phyloP scores from a whole-genome alignment of 495 filamentous ascomycete genomes.

The Aspergillus saccharolyticus region DNA sequence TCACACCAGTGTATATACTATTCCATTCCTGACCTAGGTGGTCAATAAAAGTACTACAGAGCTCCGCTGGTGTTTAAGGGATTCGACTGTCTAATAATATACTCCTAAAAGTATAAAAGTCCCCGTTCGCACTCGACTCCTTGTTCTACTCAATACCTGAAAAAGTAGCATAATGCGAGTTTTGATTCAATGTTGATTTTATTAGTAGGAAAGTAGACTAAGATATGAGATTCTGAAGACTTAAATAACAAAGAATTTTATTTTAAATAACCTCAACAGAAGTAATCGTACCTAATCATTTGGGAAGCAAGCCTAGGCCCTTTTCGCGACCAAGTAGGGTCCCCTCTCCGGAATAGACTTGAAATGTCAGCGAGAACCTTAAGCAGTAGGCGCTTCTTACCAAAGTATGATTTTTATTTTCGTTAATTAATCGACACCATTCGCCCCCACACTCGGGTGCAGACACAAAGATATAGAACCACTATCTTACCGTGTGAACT shows the following conservation, averaged over 20 bases:
- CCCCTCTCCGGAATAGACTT: not conserved
- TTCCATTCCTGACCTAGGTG: not conserved
- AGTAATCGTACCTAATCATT: not conserved
- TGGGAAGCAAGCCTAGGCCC: not conserved
- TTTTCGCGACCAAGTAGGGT: not conserved
- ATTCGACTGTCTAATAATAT: not conserved
- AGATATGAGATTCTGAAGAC: not conserved
- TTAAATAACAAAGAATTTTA: not conserved
- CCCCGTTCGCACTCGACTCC: not conserved
- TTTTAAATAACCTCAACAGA: not conserved
- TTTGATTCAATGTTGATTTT: not conserved
- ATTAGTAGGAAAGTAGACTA: not conserved
- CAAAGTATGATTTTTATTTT: not conserved
- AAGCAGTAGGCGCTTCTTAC: not conserved
- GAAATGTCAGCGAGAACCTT: not conserved
- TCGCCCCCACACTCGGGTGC: not conserved
- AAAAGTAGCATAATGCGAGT: not conserved
- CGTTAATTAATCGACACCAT: not conserved
- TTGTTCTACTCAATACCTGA: not conserved
- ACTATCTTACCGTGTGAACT: not conserved
- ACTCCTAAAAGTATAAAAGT: not conserved
- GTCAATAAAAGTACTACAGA: not conserved
- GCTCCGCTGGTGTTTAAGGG: not conserved
- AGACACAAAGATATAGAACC: not conserved
- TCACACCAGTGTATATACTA: not conserved